phyloP scores from a whole-genome alignment of 2,329 filamentous ascomycete species.

The Nannizzia gypsea region DNA sequence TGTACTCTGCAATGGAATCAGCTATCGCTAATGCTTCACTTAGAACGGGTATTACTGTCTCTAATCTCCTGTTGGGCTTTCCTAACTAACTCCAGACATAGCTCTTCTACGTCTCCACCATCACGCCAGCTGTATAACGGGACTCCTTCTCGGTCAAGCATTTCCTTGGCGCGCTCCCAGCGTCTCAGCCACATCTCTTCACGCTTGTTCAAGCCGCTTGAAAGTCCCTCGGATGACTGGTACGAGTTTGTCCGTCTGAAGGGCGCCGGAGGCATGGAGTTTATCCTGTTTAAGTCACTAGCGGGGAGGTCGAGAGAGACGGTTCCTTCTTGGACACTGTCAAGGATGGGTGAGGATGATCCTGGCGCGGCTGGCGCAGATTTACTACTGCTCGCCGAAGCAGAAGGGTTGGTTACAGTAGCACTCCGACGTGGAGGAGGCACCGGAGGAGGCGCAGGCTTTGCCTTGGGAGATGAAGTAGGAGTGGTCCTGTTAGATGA shows the following conservation, averaged over 20 bases:
- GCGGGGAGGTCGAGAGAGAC: slow-evolving; percentile 4
- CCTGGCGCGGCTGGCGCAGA: slow-evolving; percentile 8
- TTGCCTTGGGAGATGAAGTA: neutral
- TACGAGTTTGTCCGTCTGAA: slow-evolving; percentile 5
- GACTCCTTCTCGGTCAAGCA: slow-evolving; percentile 33
- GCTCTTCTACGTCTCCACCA: slow-evolving; percentile 35
- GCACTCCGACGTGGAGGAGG: slow-evolving; percentile 18
- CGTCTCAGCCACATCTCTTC: slow-evolving; percentile 39
- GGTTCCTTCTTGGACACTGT: neutral
- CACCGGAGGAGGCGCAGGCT: slow-evolving; percentile 13
- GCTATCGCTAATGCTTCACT: too few relatives aligned
- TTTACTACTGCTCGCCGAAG: neutral
- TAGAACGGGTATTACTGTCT: neutral
- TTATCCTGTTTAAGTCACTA: slow-evolving; percentile 17
- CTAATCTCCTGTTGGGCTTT: slow-evolving; percentile 24
- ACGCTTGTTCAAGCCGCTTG: slow-evolving; percentile 31
- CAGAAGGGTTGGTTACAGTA: slow-evolving; percentile 6
- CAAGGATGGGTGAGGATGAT: slow-evolving; percentile 7
- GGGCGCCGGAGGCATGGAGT: slow-evolving; percentile 17
- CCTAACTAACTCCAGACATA: slow-evolving; percentile 34
- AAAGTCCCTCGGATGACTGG: slow-evolving; percentile 7
- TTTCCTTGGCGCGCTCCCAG: slow-evolving; percentile 35
- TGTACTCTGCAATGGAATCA: too few relatives aligned
- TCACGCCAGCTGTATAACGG: slow-evolving; percentile 36
- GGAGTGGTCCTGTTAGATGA: neutral